Evolutionary conservation across 116 monocot genomes (phyloP).

Genomic region (Cymodocea nodosa): DNA sequence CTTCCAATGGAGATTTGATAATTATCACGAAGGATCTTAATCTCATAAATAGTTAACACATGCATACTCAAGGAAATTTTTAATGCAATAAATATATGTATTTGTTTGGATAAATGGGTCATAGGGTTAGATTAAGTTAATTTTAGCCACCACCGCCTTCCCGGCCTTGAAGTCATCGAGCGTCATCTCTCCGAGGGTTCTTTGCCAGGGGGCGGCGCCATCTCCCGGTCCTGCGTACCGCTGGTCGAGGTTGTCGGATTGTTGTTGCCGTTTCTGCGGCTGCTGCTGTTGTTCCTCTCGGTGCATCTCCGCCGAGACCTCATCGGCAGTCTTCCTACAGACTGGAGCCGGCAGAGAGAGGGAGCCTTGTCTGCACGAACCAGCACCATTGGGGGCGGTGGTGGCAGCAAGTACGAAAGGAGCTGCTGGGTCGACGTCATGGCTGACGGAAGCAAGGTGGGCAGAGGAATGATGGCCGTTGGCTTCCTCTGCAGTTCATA

Average conservation of each 20-base stretch:
- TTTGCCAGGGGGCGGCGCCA: constrained; percentile 15
- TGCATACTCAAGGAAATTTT: no score
- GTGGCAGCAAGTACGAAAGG: constrained; percentile 8
- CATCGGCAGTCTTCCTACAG: constrained; percentile 67
- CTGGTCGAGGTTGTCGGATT: neutral
- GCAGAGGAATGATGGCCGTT: neutral
- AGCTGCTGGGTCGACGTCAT: neutral
- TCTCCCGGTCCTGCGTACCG: constrained; percentile 7
- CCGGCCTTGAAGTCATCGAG: constrained; percentile 83
- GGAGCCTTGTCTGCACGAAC: constrained; percentile 35
- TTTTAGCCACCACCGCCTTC: constrained; percentile 22
- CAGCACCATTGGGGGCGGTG: neutral
- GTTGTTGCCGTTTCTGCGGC: neutral
- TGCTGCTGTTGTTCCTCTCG: constrained; percentile 9
- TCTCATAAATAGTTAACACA: no score
- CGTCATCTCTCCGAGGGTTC: constrained; percentile 78
- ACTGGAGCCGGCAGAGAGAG: constrained; percentile 39
- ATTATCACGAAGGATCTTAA: no score
- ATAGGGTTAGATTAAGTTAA: no score
- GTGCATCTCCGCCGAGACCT: constrained; percentile 67
- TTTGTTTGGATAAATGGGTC: no score
- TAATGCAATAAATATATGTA: no score
- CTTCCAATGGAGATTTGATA: no score
- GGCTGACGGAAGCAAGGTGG: neutral
- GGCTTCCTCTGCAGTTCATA: constrained; percentile 60